Base-by-base conservation (phyloP, 164 flowering plant species). In the Chimonanthus praecox region DNA sequence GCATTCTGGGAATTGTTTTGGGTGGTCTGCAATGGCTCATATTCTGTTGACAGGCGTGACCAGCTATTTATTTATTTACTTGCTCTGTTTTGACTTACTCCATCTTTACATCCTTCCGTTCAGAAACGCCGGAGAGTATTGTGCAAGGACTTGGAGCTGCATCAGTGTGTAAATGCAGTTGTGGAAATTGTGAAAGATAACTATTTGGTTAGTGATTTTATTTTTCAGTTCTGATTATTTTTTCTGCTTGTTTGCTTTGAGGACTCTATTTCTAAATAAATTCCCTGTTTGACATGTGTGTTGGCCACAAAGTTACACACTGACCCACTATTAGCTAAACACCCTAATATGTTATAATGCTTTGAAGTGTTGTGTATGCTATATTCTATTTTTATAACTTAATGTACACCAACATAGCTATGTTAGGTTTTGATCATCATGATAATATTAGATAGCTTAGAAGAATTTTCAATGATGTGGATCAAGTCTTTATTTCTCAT, bases 101-200 rank as follows among this genome's bases (percentile, higher is more conserved):
- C 45, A 45, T 45, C 47, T 73, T 45, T 10, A 54, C 9, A 46
- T 47, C 33, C 60, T 45, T n/a, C 58, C 47, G 11, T 58, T 7
- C 83, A 94, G 99, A 93, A 90, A 75, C 91, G 90, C 75, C 88
- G 83, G 80, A 87, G 89, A 77, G 91, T 79, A 72, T 72, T 78
- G 61, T 58, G 62, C 46, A 79, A 68, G 70, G 88, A 82, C 10
- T 77, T 91, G 83, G 87, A 86, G 78, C 72, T 88, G 71, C 84
- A 92, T 80, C 90, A 88, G 79, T 84, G 84, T 51, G 91, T 95
- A 46, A 85, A 85, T 85, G 97, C 93, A 49, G 62, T 82, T 75
- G 97, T 95, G 67, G 99, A 95, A 85, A 85, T 90, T 68, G 97
- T 90, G 69, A 92, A 90, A 79, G 97, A 95, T 74, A 86, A 88